Evolutionary conservation across 345 rosid species (phyloP).

Genomic region (Geranium brycei): DNA sequence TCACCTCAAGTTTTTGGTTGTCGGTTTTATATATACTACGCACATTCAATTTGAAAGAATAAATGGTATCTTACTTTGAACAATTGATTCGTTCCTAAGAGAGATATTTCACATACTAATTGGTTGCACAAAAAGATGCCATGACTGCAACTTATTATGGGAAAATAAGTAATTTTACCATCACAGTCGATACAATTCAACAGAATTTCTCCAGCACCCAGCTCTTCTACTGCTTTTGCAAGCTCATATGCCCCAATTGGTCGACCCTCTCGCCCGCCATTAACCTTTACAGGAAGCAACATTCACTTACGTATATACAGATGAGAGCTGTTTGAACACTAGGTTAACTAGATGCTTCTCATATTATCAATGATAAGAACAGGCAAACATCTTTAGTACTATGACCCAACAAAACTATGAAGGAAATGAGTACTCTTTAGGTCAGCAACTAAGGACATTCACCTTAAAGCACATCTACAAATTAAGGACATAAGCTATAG

Average conservation of each 20-base stretch:
- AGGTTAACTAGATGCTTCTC: neutral
- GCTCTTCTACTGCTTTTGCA: constrained; percentile 84
- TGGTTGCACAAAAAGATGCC: neutral
- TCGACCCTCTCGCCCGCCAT: constrained; percentile 94
- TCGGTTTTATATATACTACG: too few species aligned
- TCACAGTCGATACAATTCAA: constrained; percentile 96
- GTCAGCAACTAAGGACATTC: too few species aligned
- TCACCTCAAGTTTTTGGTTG: too few species aligned
- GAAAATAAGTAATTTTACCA: constrained; percentile 29
- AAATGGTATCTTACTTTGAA: too few species aligned
- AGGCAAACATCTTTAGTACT: too few species aligned
- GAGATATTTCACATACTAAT: too few species aligned
- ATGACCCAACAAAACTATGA: too few species aligned
- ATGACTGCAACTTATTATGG: neutral
- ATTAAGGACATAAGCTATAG: too few species aligned
- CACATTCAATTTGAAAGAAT: too few species aligned
- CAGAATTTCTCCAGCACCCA: constrained; percentile 94
- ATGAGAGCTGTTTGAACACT: constrained; percentile 2
- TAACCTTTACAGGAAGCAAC: constrained; percentile 39
- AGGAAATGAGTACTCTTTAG: too few species aligned
- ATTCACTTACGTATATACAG: neutral
- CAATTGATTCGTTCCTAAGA: too few species aligned
- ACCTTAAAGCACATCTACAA: too few species aligned
- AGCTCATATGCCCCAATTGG: constrained; percentile 97
- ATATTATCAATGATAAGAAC: neutral